These are phyloP conservation scores for Symbiotaphrina buchneri DNA, from an alignment of 495 filamentous ascomycete species.

Conservation along the genomic window DNA sequence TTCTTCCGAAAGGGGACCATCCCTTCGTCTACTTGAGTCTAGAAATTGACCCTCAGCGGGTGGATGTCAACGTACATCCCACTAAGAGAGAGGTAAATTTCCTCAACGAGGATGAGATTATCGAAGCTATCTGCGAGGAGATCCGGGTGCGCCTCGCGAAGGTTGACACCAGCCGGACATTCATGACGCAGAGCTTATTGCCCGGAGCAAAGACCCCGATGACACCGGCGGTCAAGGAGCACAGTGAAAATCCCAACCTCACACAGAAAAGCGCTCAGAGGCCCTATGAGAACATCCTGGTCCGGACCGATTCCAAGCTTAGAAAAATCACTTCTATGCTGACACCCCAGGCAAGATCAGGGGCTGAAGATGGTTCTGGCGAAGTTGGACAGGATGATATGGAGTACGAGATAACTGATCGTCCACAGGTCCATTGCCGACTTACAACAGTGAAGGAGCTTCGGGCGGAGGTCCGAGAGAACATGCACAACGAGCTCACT, in stretches of 20 bases:
- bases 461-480: conserved; percentile 54
- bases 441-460: conserved; percentile 67
- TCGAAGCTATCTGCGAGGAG: conserved; percentile 66
- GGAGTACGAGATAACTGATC: conserved; percentile 49
- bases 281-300: conserved; percentile 69
- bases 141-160: conserved; percentile 60
- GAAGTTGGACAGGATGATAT: conserved; percentile 16
- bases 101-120: conserved; percentile 92
- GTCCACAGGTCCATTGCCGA: conserved; percentile 41
- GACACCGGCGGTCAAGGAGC: conserved; percentile 9
- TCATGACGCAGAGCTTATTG: conserved; percentile 78
- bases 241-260: conserved; percentile 13
- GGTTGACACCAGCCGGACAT: conserved; percentile 87
- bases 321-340: conserved; percentile 97
- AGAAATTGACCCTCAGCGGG: conserved; percentile 77
- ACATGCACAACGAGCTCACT: conserved; percentile 75
- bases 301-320: conserved; percentile 73
- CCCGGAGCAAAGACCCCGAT: conserved; percentile 31
- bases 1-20: conserved; percentile 85
- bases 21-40: conserved; percentile 87
- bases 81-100: conserved; percentile 98
- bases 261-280: conserved; percentile 20
- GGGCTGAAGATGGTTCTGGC: neutral
- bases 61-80: conserved; percentile 96
- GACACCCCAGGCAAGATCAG: conserved; percentile 13